Base-by-base conservation (phyloP, 768 basidiomycete species). In the Collybia mongolica region DNA sequence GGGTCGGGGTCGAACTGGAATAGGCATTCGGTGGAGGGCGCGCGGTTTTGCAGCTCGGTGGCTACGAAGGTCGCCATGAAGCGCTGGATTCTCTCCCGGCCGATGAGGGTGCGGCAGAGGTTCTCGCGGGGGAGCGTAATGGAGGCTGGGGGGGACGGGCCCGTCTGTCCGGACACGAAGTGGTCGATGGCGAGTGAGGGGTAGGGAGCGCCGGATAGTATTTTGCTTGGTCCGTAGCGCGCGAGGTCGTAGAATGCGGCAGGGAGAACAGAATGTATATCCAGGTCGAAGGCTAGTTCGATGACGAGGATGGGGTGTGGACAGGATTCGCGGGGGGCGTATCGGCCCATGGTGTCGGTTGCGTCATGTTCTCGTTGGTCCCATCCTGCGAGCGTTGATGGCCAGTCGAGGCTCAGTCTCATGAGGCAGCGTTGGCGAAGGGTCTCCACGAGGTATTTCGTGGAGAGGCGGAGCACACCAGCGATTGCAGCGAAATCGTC, bases 211-310 rank as follows among this genome's bases (percentile, higher is more conserved):
- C 88, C 88, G 0, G 69, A 42, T 58, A 84, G 67, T 53, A 88
- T 86, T 63, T 80, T 81, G 65, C 84, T 84, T 0, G 86, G 84
- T 0, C 80, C 85, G 54, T 89, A 89, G 38, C 88, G 76, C 2
- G 83, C 79, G 41, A 90, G 74, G 54, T 90, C 88, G 62, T 89
- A 90, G 57, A 87, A 79, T 0, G 88, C 88, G 19, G 85, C 71
- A 3, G 84, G 80, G n/a, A 90, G 75, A 48, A 90, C 62, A 5
- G 75, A 67, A 11, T 74, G 68, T 0, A 88, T 63, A 44, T 73
- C 72, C 56, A 90, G 79, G 47, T 88, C 84, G 19, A 82, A 67
- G 1, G 87, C 86, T 50, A 91, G 79, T 44, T 82, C 74, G 66
- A 90, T 83, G 54, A 85, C 74, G 48, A 86, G 76, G 54, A 88